Base-by-base conservation (phyloP, 2,329 filamentous ascomycete genomes). In the Stemphylium lycopersici region DNA sequence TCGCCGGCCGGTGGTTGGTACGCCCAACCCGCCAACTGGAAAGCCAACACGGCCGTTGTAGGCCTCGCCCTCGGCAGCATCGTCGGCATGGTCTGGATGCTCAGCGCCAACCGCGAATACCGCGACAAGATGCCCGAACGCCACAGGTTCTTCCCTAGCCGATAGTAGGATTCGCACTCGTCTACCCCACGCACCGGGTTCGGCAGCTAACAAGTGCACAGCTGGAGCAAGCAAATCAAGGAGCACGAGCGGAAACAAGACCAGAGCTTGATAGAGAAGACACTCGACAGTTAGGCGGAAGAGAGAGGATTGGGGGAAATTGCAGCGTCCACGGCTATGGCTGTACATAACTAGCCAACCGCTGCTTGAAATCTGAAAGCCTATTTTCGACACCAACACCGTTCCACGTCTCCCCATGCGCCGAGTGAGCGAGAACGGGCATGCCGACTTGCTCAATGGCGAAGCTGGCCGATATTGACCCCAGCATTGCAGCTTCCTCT, bases 1-100 rank as follows among this genome's bases (percentile, higher is more conserved):
- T 98, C 95, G 73, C 95, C 95, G 59, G 84, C 93, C 63, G 95
- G 95, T 84, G 95, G 95, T 79, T 99, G 95, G 95, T 99, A 99
- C 79, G 81, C 89, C 49, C 93, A 96, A 77, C 95, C 95, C 48
- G 83, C 85, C 66, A 99, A 99, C 84, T 99, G 95, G 95, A 95
- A 90, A 77, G 80, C 81, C 70, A 99, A 99, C 82, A 99, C 95
- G 4, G 83, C 88, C 50, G 82, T 95, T 65, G 87, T 92, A 73
- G 84, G 85, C 56, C 83, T 81, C 42, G 84, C 89, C 51, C 81
- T 95, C 46, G 63, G 88, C 63, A 87, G 89, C 60, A 83, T 96
- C 63, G 82, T 84, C 54, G 87, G 83, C 44, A 77, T 89, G 68
- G 83, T 82, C 58, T 93, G 87, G 83, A 89, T 82, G 70, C 77